Evolutionary conservation across 225 moss, liverwort and hornwort genomes (phyloP).

Genomic region (Physcomitrellopsis africana): DNA sequence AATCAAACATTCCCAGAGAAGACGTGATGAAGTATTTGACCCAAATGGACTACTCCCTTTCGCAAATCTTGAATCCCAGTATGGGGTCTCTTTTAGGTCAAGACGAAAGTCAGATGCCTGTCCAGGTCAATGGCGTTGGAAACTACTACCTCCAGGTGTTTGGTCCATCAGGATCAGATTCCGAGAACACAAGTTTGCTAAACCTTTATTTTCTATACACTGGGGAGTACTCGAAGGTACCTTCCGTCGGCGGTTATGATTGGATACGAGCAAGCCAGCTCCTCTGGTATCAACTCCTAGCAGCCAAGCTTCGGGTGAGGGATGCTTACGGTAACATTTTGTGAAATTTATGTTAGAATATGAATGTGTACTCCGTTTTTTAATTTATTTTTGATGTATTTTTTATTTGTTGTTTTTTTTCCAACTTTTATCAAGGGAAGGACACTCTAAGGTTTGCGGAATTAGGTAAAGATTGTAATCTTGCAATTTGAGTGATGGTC

Average conservation of each 20-base stretch:
- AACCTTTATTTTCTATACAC: constrained; percentile 94
- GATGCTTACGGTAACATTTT: not conserved
- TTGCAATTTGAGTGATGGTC: not conserved
- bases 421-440: constrained; percentile 6
- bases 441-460: not conserved
- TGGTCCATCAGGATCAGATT: constrained; percentile 55
- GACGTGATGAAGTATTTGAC: constrained; percentile 77
- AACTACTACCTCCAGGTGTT: constrained; percentile 89
- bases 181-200: constrained; percentile 58
- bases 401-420: no score
- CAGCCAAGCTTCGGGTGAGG: constrained; percentile 72
- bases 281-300: constrained; percentile 74
- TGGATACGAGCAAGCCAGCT: constrained; percentile 87
- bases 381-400: not conserved
- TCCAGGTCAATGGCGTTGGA: constrained; percentile 73
- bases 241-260: constrained; percentile 76
- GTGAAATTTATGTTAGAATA: not conserved
- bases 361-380: not conserved
- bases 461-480: not conserved
- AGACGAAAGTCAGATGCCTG: constrained; percentile 30
- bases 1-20: constrained; percentile 71
- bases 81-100: constrained; percentile 48
- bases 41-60: constrained; percentile 69
- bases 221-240: constrained; percentile 78
- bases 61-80: constrained; percentile 66